phyloP scores from a whole-genome alignment of 352 stramenopile genomes.

The Phytophthora meadii region DNA sequence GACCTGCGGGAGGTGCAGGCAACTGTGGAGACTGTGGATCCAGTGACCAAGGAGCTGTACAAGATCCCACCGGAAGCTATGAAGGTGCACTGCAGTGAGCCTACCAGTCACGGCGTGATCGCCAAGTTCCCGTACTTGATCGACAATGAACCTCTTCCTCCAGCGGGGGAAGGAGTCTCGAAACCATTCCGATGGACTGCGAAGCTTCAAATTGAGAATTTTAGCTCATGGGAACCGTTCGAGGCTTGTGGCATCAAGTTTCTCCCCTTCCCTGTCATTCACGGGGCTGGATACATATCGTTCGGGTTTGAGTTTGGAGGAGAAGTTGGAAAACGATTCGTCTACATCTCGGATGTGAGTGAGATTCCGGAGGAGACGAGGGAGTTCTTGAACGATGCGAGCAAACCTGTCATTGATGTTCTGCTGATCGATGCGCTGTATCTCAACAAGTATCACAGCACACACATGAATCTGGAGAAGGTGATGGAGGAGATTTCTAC shows the following conservation, averaged over 20 bases:
- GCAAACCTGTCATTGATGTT: constrained; percentile 70
- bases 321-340: constrained; percentile 70
- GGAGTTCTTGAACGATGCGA: constrained; percentile 60
- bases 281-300: constrained; percentile 81
- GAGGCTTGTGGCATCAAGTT: constrained; percentile 52
- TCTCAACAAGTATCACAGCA: constrained; percentile 77
- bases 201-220: constrained; percentile 71
- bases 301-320: constrained; percentile 84
- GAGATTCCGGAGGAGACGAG: constrained; percentile 69
- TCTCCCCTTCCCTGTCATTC: constrained; percentile 80
- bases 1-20: constrained; percentile 85
- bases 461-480: constrained; percentile 86
- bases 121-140: constrained; percentile 87
- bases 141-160: constrained; percentile 37
- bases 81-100: constrained; percentile 64
- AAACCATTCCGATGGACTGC: constrained; percentile 83
- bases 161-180: constrained; percentile 11
- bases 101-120: constrained; percentile 64
- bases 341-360: constrained; percentile 92
- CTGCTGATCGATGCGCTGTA: constrained; percentile 88
- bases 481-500: constrained; percentile 67
- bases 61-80: constrained; percentile 65
- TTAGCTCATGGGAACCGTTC: constrained; percentile 64
- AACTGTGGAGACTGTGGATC: constrained; percentile 57
- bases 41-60: constrained; percentile 62